Base-by-base conservation (phyloP, 768 basidiomycete species). In the Exsudoporus frostii region DNA sequence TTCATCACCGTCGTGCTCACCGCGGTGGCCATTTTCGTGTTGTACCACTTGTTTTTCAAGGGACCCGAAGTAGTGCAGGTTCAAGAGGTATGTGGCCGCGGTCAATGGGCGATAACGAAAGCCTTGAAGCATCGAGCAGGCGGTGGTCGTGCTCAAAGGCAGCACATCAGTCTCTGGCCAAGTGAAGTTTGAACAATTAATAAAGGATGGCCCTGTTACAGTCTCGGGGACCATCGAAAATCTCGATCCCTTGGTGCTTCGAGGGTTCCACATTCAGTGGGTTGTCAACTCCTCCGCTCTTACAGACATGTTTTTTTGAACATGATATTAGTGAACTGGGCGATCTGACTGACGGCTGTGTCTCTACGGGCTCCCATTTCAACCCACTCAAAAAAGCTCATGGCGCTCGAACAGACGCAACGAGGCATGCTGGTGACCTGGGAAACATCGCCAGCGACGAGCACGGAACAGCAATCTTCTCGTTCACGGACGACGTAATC, bases 221-320 rank as follows among this genome's bases (percentile, higher is more conserved):
- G 70, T 92, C 37, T 79, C 78, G 10, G 88, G 88, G 25, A 74
- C 79, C 48, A 73, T 93, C 56, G 75, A 71, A 51, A 79, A 79
- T 55, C 76, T 92, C 41, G 78, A 81, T 56, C 74, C 83, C 5
- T 76, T 76, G 45, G 74, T 84, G 5, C 65, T 74, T 53, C 79
- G 84, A 33, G 91, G 91, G 6, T 89, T 92, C 74, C 91, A 92
- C 70, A 73, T 93, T 51, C 90, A 93, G 88, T 89, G 58, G 52
- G 85, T 74, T 19, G 24, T 44, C 45, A 29, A 33, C 15, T 29
- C 25, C 22, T 25, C 39, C 24, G 30, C 29, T 41, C 11, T n/a
- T 27, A 45, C 2, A 1, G 48, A 71, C 73, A 49, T 64, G 74
- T 15, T 15, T n/a, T 29, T n/a, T 32, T 27, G 22, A 39, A 0